Conservation (phyloP, 768 basidiomycete genomes). For the Grammothele lineata region DNA sequence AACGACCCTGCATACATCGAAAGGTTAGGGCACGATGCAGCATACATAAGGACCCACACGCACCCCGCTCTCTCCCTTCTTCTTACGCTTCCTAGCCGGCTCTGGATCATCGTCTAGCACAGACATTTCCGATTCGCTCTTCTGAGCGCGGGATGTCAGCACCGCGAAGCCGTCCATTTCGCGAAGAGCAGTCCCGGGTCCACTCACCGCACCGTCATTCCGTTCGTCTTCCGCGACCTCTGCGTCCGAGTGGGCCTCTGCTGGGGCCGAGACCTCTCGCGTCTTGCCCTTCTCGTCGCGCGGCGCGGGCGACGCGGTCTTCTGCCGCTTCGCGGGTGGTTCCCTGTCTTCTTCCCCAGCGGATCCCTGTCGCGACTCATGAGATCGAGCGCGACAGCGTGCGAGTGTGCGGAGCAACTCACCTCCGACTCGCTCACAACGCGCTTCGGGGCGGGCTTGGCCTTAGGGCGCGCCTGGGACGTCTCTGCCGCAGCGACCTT, state of each 20-base stretch:
- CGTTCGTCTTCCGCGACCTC: too few relatives aligned
- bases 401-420: not conserved
- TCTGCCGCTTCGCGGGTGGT: not conserved
- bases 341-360: not conserved
- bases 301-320: not conserved
- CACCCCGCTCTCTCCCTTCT: conserved; percentile 35
- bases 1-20: too few relatives aligned
- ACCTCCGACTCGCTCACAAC: conserved; percentile 8
- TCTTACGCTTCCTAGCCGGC: conserved; percentile 37
- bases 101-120: conserved; percentile 54
- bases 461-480: not conserved
- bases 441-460: conserved; percentile 4
- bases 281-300: not conserved
- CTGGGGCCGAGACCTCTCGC: too few relatives aligned
- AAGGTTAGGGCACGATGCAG: too few relatives aligned
- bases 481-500: not conserved
- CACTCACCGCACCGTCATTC: too few relatives aligned
- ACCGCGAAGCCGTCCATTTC: too few relatives aligned
- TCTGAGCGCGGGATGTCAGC: too few relatives aligned
- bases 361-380: not conserved
- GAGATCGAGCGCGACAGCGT: not conserved
- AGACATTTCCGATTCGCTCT: conserved; percentile 60
- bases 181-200: too few relatives aligned
- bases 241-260: too few relatives aligned
- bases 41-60: not conserved